Evolutionary conservation across 2,329 filamentous ascomycete genomes (phyloP), one percentile per base, ranked within the genome.

Genomic region (Dactylellina cionopaga): DNA sequence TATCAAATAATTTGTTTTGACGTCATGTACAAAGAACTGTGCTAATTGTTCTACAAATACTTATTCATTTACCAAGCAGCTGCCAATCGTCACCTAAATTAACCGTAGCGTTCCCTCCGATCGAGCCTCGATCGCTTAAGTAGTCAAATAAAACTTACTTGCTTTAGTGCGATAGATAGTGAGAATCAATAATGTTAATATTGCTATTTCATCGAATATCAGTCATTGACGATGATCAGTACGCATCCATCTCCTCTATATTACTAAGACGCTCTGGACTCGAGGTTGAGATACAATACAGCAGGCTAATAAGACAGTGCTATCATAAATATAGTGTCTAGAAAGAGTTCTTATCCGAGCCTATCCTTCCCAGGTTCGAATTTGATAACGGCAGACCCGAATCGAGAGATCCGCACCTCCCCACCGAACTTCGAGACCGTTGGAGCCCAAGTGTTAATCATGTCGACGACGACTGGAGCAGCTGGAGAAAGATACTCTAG

Each of bases 381-480:
- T 15, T 43, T 66, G 22, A 66, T 51, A 2, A 44, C 52, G 1
- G 62, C 62, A 49, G 62, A 66, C 3, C 62, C 62, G 17, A 31
- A 43, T 13, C 62, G 62, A 5, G 51, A 47, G 19, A 66, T 66
- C 11, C 33, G 41, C 22, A 66, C 44, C 22, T 58, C 51, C 3
- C 62, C 62, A 33, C 62, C 51, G 10, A 17, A 24, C 10, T 39
- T 19, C 5, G 39, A 27, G 22, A 66, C 19, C 3, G 41, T 58
- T 24, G 62, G 62, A 31, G 43, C 62, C 29, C 24, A 37, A 17
- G 11, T 11, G 15, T 29, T 58, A 31, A 66, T 31, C 41, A 66
- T 31, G 1, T 51, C n/a, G 27, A 58, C 43, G 4, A 47, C 51
- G 1, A 22, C 29, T 22, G 39, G 41, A 25, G 62, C 39, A 43